Conservation (phyloP, 176 grass and related monocot genomes). For the Guadua angustifolia region DNA sequence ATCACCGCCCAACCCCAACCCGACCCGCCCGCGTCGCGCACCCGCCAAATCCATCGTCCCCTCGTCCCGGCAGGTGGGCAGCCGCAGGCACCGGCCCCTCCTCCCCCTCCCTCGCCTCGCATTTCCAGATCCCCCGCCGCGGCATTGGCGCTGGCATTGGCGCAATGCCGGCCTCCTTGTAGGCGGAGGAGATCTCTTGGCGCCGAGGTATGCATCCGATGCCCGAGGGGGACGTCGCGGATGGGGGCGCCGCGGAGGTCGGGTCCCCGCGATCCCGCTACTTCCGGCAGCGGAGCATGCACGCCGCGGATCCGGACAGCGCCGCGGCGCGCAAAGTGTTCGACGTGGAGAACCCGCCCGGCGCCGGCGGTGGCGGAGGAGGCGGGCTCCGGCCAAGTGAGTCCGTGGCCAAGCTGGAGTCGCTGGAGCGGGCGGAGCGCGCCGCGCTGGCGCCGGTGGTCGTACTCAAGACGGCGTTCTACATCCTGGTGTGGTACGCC, state of each 20-base stretch:
- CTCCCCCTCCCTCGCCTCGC: not conserved
- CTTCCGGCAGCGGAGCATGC: constrained; percentile 76
- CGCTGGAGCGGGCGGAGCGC: constrained; percentile 64
- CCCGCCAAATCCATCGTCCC: constrained; percentile 50
- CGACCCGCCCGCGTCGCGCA: not conserved
- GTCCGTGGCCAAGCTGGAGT: constrained; percentile 84
- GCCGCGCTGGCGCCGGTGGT: constrained; percentile 63
- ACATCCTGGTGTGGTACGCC: constrained; percentile 95
- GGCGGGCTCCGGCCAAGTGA: constrained; percentile 59
- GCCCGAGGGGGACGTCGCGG: constrained; percentile 42
- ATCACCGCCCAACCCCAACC: not conserved
- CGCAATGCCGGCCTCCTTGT: constrained; percentile 38
- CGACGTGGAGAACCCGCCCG: constrained; percentile 69
- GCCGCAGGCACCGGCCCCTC: constrained; percentile 29
- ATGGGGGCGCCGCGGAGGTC: constrained; percentile 40
- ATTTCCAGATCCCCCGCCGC: not conserved
- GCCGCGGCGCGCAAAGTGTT: constrained; percentile 46
- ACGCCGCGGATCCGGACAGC: constrained; percentile 48
- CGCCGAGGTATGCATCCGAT: constrained; percentile 42
- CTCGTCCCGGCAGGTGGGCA: constrained; percentile 38
- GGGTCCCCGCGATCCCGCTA: constrained; percentile 59
- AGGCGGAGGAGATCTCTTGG: constrained; percentile 12
- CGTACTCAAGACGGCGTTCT: constrained; percentile 74
- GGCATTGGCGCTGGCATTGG: constrained; percentile 11
- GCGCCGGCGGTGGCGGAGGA: not conserved